phyloP scores from a whole-genome alignment of 1,284 basidiomycete genomes.

The Naganishia sp. region DNA sequence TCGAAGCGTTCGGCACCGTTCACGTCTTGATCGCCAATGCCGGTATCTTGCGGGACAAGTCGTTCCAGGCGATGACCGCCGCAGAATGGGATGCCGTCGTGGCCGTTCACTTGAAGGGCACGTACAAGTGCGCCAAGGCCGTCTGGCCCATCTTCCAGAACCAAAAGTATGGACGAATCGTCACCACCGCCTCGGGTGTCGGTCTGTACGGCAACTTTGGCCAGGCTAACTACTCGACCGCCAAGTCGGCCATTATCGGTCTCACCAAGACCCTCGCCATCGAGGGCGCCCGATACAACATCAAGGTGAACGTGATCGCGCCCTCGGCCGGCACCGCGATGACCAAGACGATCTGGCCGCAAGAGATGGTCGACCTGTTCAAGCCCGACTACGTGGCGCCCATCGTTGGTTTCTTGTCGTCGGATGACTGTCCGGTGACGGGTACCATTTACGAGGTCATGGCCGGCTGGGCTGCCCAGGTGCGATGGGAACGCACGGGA shows the following conservation, averaged over 20 bases:
- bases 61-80: constrained; percentile 84
- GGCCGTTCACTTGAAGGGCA: constrained; percentile 74
- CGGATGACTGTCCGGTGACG: constrained; percentile 72
- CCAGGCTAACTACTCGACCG: constrained; percentile 80
- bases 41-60: constrained; percentile 89
- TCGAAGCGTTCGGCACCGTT: constrained; percentile 84
- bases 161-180: constrained; percentile 94
- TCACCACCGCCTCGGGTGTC: constrained; percentile 89
- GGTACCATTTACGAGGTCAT: constrained; percentile 83
- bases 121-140: constrained; percentile 79
- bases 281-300: constrained; percentile 89
- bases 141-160: constrained; percentile 97
- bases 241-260: constrained; percentile 91
- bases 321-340: constrained; percentile 89
- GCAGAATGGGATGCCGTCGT: constrained; percentile 94
- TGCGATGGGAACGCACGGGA: constrained; percentile 88
- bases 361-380: constrained; percentile 89
- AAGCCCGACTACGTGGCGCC: constrained; percentile 94
- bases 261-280: constrained; percentile 85
- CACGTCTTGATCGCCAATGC: constrained; percentile 93
- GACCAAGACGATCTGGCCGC: constrained; percentile 79
- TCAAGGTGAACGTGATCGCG: constrained; percentile 83
- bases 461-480: constrained; percentile 89
- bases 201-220: constrained; percentile 96
- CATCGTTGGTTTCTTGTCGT: constrained; percentile 85